phyloP scores from a whole-genome alignment of 176 grass and related monocot species.

The Echinochloa phyllopogon region DNA sequence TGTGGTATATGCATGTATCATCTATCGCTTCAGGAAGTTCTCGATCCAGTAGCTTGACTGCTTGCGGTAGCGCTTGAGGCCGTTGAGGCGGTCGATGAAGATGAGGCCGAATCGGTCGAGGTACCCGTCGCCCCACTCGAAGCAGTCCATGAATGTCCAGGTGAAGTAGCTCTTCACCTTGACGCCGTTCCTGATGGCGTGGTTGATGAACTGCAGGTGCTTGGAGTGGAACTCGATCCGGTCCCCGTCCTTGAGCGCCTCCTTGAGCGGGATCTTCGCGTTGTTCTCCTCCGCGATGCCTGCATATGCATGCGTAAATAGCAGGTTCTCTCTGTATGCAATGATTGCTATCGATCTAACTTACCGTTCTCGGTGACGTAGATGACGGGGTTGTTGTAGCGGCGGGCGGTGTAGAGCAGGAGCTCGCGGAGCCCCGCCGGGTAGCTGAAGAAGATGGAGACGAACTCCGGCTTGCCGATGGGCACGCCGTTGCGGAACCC shows the following conservation, averaged over 20 bases:
- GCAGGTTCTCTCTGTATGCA: too few relatives aligned
- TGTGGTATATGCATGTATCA: not conserved
- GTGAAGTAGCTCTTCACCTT: constrained; percentile 67
- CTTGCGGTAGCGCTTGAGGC: constrained; percentile 70
- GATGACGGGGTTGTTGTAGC: constrained; percentile 56
- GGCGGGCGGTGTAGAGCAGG: constrained; percentile 56
- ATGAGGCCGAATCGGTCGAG: constrained; percentile 63
- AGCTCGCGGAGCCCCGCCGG: constrained; percentile 54
- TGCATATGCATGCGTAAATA: too few relatives aligned
- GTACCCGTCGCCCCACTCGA: constrained; percentile 68
- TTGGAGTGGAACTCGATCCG: constrained; percentile 49
- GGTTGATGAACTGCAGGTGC: constrained; percentile 48
- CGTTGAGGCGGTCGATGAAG: constrained; percentile 58
- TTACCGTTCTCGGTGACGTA: constrained; percentile 72
- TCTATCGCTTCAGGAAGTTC: constrained; percentile 50
- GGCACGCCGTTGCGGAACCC: constrained; percentile 36
- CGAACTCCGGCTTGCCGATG: constrained; percentile 45
- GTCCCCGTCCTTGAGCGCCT: constrained; percentile 54
- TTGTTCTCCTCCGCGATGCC: constrained; percentile 56
- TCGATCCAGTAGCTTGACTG: constrained; percentile 64
- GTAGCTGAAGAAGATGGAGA: constrained; percentile 59
- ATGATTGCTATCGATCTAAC: too few relatives aligned
- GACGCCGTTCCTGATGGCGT: constrained; percentile 62
- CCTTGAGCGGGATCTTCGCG: constrained; percentile 29
- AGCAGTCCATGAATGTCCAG: constrained; percentile 80